Conservation (phyloP, 139 green algal species). For the Bryopsis sp. region DNA sequence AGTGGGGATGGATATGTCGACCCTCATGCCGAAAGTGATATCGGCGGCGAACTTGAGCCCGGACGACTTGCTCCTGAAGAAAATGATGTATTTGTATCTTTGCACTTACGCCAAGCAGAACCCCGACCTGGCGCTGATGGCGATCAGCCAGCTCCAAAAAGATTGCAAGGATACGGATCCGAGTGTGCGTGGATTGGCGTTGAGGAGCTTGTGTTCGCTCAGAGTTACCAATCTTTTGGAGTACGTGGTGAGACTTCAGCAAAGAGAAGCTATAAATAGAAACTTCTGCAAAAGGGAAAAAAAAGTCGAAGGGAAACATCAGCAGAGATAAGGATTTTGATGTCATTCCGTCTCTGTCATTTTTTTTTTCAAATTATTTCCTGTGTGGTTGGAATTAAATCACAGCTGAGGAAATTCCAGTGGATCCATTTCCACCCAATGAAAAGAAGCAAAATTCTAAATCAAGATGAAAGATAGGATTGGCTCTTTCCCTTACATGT, state of each 20-base stretch:
- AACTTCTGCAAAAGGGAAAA: no score
- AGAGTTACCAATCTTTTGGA: conserved; percentile 88
- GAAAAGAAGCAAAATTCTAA: no score
- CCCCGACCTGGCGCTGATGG: conserved; percentile 73
- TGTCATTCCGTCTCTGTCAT: no score
- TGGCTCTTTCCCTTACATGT: no score
- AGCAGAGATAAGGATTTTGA: no score
- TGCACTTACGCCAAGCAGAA: conserved; percentile 66
- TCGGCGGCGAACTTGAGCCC: conserved; percentile 49
- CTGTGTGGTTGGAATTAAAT: no score
- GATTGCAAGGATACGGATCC: conserved; percentile 82
- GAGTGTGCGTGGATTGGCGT: conserved; percentile 83
- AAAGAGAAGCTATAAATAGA: no score
- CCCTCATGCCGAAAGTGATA: conserved; percentile 71
- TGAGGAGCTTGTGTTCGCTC: conserved; percentile 84
- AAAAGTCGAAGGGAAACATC: no score
- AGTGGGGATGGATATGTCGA: conserved; percentile 87
- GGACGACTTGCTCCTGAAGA: conserved; percentile 84
- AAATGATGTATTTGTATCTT: conserved; percentile 96
- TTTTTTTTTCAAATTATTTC: no score
- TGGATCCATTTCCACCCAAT: no score
- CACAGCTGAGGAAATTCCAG: no score
- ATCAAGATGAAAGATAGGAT: no score
- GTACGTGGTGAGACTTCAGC: conserved; percentile 83
- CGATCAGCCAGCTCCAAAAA: conserved; percentile 83